Evolutionary conservation across 208 protist genomes (phyloP), one percentile per base, ranked within the genome.

Genomic region (Leishmania arabica): DNA sequence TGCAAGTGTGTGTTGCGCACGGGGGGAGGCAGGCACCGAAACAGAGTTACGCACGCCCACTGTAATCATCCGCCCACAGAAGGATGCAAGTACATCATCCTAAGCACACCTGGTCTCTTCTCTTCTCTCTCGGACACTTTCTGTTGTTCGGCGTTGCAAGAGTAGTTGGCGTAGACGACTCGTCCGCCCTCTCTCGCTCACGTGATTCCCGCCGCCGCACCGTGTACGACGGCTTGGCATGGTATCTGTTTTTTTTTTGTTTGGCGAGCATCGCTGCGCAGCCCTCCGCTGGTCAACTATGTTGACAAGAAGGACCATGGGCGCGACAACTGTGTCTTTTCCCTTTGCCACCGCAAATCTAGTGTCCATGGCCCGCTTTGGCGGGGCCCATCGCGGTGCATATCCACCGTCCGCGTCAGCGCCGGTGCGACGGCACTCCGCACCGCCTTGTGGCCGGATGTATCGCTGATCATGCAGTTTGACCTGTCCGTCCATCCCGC

Each of bases 111-210:
- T 0, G 5, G 42, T 45, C 42, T 45, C 42, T 9, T 45, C 42
- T 13, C 4, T 7, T 27, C 27, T 64, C 9, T 64, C 58, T 64
- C n/a, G 6, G 58, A 31, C 27, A 64, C 27, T 27, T 31, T 4
- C 27, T 34, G 58, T 1, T 27, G 27, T 34, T 27, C 15, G 58
- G 58, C 34, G 65, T 70, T 19, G 6, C 65, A 27, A 90, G 92
- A 86, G 83, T 89, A 27, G 84, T 86, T 34, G 71, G 90, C 65
- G 80, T 88, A 31, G 90, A 89, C 37, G 87, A 94, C 27, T 94
- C 86, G 90, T 86, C 84, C 62, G 85, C 86, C 60, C 91, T 94
- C 92, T 94, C 84, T 27, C 81, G 81, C 31, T 75, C 78, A 42
- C 60, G 65, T 54, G 92, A 85, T 70, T 90, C 84, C 75, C 87